Base-by-base conservation (phyloP, 148 eudicot species). In the Rhododendron simsii region DNA sequence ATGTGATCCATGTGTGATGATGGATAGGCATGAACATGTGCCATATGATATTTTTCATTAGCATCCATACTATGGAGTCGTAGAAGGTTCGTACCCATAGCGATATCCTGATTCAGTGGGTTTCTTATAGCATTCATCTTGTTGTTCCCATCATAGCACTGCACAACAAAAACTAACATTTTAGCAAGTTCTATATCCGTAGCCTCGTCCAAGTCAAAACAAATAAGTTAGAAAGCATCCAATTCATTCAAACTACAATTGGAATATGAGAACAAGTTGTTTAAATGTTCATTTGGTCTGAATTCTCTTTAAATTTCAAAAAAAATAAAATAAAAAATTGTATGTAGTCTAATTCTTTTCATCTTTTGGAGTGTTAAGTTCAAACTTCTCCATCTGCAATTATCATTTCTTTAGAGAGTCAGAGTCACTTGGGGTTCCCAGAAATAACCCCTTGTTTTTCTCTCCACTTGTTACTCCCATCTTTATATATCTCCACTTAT, bases 1-100 rank as follows among this genome's bases (percentile, higher is more conserved):
- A 39, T 39, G 41, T 39, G 41, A 39, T 39, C 41, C 41, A 39
- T 39, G 41, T 39, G 41, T 39, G 41, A 88, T 89, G 75, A 76
- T 74, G 89, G 44, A 78, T 51, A 39, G 28, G 16, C 67, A 76
- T 76, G 80, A 67, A 21, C 80, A 69, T 85, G 74, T 53, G 51
- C 81, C 26, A 51, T 12, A 53, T 51, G 57, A 30, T 21, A 33
- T 12, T 39, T 45, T 33, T 83, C 75, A 44, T 39, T 39, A 41
- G 16, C 44, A 85, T 80, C 87, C 78, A 73, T 81, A 28, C 84
- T 81, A 73, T 69, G 87, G 80, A 86, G 84, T 20, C 50, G 57
- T 48, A 80, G 67, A 67, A 86, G 71, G 13, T 80, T 80, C 33
- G 45, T 63, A 45, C 44, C 75, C 15, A 35, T 3, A 15, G 84